These are phyloP conservation scores for Cladosporium sp. DNA, from an alignment of 2,329 filamentous ascomycete species.

Conservation along the genomic window DNA sequence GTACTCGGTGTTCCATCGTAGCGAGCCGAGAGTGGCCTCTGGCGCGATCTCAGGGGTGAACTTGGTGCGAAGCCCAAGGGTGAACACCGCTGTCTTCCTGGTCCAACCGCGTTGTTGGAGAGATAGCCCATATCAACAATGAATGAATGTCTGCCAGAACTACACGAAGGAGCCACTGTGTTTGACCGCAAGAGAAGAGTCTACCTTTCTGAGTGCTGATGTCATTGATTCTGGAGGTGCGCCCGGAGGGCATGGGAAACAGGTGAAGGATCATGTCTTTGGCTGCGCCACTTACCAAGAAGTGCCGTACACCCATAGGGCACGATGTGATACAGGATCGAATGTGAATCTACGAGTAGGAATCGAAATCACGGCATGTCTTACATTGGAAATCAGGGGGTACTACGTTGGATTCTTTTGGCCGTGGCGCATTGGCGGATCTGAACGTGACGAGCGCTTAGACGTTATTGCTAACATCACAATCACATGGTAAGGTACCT, in stretches of 20 bases:
- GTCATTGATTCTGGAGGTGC: not conserved
- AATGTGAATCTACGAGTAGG: not conserved
- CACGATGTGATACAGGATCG: not conserved
- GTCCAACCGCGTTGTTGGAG: not conserved
- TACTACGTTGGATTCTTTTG: not conserved
- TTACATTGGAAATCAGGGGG: not conserved
- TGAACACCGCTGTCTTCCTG: not conserved
- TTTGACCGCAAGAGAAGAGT: not conserved
- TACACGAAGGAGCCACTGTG: not conserved
- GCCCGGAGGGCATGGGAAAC: not conserved
- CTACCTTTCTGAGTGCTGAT: not conserved
- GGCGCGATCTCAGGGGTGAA: not conserved
- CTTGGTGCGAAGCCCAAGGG: not conserved
- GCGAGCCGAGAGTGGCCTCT: not conserved
- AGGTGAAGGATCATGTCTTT: not conserved
- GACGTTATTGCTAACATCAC: not conserved
- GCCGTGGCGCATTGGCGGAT: not conserved
- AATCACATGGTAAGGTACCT: not conserved
- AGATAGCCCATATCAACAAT: not conserved
- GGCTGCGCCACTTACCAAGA: not conserved
- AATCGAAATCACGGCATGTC: not conserved
- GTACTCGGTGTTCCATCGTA: not conserved
- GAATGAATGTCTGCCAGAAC: not conserved
- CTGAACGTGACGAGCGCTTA: not conserved
- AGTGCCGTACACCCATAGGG: not conserved